A percentile compares a stretch with the other conserved stretches of the same genome.
These are phyloP conservation scores for Macadamia tetraphylla DNA, from an alignment of 164 flowering plant genomes.

Conservation along the genomic window DNA sequence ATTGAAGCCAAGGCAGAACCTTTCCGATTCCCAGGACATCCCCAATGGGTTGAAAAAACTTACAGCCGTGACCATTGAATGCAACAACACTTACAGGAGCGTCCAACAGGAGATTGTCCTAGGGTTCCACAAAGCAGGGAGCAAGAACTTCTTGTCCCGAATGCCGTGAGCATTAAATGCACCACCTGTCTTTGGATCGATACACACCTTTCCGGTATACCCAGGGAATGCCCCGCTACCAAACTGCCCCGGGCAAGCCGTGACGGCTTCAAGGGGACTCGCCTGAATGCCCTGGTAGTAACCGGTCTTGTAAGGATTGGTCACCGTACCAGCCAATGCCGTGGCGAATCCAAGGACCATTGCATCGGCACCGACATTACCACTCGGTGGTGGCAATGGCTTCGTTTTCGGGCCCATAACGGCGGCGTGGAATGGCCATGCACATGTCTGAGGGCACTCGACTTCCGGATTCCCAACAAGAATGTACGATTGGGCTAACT, in stretches of 20 bases:
- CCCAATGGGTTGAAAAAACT: no score
- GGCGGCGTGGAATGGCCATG: constrained; percentile 35
- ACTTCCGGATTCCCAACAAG: constrained; percentile 35
- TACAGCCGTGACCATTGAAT: no score
- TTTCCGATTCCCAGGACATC: no score
- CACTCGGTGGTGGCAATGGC: constrained; percentile 32
- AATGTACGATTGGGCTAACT: constrained; percentile 15
- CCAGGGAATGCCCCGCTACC: constrained; percentile 38
- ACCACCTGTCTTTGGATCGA: constrained; percentile 32
- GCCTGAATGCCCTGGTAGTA: constrained; percentile 8
- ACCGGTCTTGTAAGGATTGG: constrained; percentile 36
- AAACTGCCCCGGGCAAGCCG: constrained; percentile 26
- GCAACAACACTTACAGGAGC: constrained; percentile 11
- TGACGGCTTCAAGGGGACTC: constrained; percentile 18
- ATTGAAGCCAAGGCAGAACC: no score
- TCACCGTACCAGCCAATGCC: constrained; percentile 30
- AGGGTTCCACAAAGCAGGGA: constrained; percentile 49
- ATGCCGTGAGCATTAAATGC: constrained; percentile 36
- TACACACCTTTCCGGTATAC: constrained; percentile 29
- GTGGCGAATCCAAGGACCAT: constrained; percentile 32
- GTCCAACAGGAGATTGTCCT: constrained; percentile 35
- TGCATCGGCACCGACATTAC: constrained; percentile 30
- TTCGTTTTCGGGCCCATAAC: constrained; percentile 17
- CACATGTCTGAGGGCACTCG: constrained; percentile 43
- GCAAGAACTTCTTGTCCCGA: constrained; percentile 34